Base-by-base conservation (phyloP, 140 eudicot species). In the Anethum foeniculum region DNA sequence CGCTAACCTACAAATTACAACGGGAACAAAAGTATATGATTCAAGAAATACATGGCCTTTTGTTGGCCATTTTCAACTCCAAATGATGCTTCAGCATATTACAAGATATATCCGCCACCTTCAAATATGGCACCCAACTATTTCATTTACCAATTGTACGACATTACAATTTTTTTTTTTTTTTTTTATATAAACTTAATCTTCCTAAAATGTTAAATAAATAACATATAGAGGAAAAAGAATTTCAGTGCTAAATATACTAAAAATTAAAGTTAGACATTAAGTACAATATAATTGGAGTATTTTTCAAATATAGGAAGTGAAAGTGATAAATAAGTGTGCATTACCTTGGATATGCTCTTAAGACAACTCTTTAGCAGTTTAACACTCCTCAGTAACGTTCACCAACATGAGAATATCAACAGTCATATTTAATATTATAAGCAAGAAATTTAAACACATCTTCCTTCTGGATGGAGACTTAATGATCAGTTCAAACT, bases 371-470 rank as follows among this genome's bases (percentile, higher is more conserved):
- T 62, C 36, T 62, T 25, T 25, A 62, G 71, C 71, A 25, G 34
- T 62, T 25, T 62, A 62, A 36, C 71, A 62, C 18, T 23, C 36
- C 71, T 62, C 3, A 32, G 71, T 62, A 62, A 62, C 12, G 18
- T 11, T 62, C 69, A 62, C 34, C 34, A 8, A 62, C 32, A 62
- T 25, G 34, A 25, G 6, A 62, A 23, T 62, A 25, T 62, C 71
- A 62, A 60, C 16, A 25, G 77, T 72, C 27, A 78, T 60, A 78
- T 7, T 73, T 47, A 75, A 77, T 48, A 67, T 75, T 52, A 16
- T 58, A 68, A 71, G 71, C 41, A 68, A 65, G 79, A 80, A 83
- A 80, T 80, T 82, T 27, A 79, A 82, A 79, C 80, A 80, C 88
- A 51, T 83, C 82, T 79, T 74, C 86, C 44, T 62, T 60, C 10